phyloP scores from a whole-genome alignment of 495 filamentous ascomycete genomes.

The Penicillium paxilli region DNA sequence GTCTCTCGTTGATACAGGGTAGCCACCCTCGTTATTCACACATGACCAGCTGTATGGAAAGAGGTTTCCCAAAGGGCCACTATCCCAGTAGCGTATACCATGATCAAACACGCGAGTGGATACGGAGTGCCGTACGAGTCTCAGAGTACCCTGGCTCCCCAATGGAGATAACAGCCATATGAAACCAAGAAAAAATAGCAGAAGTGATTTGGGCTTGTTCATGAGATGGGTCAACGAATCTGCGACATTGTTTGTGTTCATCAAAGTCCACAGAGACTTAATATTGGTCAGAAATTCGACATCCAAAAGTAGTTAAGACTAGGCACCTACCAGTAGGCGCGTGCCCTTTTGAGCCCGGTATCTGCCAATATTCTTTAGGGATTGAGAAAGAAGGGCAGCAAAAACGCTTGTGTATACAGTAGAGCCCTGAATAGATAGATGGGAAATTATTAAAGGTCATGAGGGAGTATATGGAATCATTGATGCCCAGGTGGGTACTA shows the following conservation, averaged over 20 bases:
- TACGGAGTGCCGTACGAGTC: not conserved
- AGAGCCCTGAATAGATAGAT: not conserved
- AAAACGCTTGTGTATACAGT: not conserved
- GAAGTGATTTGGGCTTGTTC: not conserved
- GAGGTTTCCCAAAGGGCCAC: conserved; percentile 13
- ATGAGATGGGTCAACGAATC: not conserved
- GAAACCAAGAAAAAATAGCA: not conserved
- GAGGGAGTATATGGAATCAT: too few species aligned
- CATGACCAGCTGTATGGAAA: conserved; percentile 2
- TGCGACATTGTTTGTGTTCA: not conserved
- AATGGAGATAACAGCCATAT: not conserved
- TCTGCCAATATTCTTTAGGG: not conserved
- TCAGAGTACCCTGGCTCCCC: not conserved
- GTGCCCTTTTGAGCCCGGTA: not conserved
- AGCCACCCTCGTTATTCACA: conserved; percentile 4
- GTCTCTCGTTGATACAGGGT: conserved; percentile 15
- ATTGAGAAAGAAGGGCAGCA: not conserved
- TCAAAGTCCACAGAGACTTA: not conserved
- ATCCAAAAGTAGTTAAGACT: not conserved
- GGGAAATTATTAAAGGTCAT: too few species aligned
- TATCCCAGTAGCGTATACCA: conserved; percentile 16
- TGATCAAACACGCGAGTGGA: not conserved
- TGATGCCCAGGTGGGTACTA: too few species aligned
- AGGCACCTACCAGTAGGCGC: not conserved
- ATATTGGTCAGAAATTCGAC: not conserved